Conservation (phyloP, 2,329 filamentous ascomycete species). For the Ceratocystis cubensis region DNA sequence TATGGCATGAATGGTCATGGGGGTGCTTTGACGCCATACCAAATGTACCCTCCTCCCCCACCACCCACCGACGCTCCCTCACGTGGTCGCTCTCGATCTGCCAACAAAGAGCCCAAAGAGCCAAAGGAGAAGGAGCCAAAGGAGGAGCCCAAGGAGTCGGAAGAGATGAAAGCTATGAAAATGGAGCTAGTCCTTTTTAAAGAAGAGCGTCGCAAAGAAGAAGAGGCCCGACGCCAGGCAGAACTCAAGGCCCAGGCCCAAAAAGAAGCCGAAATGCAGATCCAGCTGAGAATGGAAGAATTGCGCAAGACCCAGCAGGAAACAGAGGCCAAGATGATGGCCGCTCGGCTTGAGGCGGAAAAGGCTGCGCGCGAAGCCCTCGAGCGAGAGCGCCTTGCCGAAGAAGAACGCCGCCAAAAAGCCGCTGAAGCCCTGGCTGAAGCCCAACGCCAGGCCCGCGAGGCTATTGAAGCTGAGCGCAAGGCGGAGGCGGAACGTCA, state of each 20-base stretch:
- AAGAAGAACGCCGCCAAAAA: conserved; percentile 30
- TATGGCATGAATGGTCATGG: conserved; percentile 11
- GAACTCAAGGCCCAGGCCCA: conserved; percentile 36
- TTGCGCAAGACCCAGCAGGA: conserved; percentile 29
- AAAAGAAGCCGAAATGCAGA: conserved; percentile 36
- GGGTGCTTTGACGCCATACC: conserved; percentile 14
- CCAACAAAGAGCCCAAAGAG: conserved; percentile 17
- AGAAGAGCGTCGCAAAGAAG: conserved; percentile 34
- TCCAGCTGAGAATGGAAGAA: conserved; percentile 33
- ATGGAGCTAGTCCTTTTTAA: conserved; percentile 44
- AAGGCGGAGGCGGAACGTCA: conserved; percentile 35
- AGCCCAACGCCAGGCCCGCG: conserved; percentile 30
- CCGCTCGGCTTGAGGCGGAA: conserved; percentile 36
- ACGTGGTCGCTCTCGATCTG: conserved; percentile 31
- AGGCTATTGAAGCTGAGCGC: conserved; percentile 35
- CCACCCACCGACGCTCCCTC: conserved; percentile 33
- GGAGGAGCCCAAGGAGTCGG: conserved; percentile 26
- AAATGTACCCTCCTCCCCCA: conserved; percentile 30
- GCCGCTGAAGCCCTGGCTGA: conserved; percentile 28
- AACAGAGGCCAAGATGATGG: conserved; percentile 31
- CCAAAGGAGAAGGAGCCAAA: conserved; percentile 28
- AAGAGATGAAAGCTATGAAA: conserved; percentile 48
- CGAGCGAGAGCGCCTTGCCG: conserved; percentile 34
- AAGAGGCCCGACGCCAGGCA: conserved; percentile 34
- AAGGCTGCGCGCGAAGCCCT: conserved; percentile 34